Evolutionary conservation across 352 stramenopile genomes (phyloP), one percentile per base, ranked within the genome.

Genomic region (Aphanomyces cochlioides): DNA sequence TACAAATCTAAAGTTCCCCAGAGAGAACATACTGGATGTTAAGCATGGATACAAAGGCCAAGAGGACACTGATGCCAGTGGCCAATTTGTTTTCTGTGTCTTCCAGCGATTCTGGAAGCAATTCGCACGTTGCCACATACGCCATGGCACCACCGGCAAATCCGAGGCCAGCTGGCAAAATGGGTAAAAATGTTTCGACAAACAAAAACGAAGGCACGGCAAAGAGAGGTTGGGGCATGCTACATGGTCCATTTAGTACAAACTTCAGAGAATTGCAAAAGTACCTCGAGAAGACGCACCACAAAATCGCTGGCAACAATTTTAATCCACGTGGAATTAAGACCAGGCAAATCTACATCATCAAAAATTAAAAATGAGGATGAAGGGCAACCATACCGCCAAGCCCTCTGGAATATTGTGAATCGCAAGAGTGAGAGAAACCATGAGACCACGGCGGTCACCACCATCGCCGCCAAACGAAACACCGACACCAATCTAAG

Each of bases 321-420:
- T 84, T 96, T 38, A 98, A 81, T 38, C 95, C 96, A 56, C 95
- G 80, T 10, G 96, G 95, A 64, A 98, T 84, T 57, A 99, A 85
- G 34, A 97, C 96, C 39, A 99, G 85, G 60, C 93, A 97, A 77
- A 92, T 93, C 59, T 67, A 56, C 28, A 41, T 48, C 19, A 56
- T 43, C n/a, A 56, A 19, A n/a, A 8, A 19, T 67, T n/a, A 56
- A 5, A 17, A 66, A 5, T 7, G 7, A 21, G 58, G 3, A n/a
- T 8, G 15, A 67, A 8, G 5, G 43, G 43, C 28, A 19, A 28
- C 17, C 40, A n/a, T 54, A 96, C 89, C 8, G 97, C 96, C 12
- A 99, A 83, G 56, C 97, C 97, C 77, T 99, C 97, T 3, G 97
- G 97, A 63, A 99, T 95, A 82, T 99, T 99, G 84, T 99, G 97